Conservation (phyloP, 148 eudicot genomes). For the Fagopyrum homotropicum region DNA sequence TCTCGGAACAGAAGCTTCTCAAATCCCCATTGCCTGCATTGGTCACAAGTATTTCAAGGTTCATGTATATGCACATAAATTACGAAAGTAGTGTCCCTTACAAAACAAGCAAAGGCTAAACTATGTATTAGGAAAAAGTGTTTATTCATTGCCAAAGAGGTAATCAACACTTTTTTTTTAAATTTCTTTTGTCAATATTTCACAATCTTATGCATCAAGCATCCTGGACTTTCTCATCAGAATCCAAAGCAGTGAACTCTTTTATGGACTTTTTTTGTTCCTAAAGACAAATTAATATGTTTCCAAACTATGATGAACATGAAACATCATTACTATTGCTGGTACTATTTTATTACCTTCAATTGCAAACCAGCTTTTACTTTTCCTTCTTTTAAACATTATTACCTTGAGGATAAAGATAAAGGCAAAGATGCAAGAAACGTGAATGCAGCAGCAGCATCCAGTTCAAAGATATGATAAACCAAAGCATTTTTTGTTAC, state of each 20-base stretch:
- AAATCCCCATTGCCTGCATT: constrained; percentile 54
- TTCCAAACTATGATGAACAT: background rate
- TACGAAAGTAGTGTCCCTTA: background rate
- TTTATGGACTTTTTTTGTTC: background rate
- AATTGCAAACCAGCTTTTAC: background rate
- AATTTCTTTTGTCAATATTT: background rate
- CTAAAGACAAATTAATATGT: constrained; percentile 2
- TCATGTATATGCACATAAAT: background rate
- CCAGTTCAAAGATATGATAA: background rate
- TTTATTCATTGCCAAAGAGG: background rate
- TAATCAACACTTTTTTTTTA: background rate
- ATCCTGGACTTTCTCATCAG: background rate
- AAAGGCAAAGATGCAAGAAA: background rate
- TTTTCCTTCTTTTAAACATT: background rate
- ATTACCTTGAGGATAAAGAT: constrained; percentile 3
- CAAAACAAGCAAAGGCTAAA: constrained; percentile 9
- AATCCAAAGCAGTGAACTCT: background rate
- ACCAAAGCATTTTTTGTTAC: background rate
- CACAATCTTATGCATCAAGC: constrained; percentile 12
- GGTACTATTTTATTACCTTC: background rate
- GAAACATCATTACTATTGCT: background rate
- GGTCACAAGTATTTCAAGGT: background rate
- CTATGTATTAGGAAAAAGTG: background rate
- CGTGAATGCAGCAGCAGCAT: background rate
- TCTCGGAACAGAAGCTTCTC: constrained; percentile 60